Conservation (phyloP, 306 rosid species). For the Cicer bijugum region DNA sequence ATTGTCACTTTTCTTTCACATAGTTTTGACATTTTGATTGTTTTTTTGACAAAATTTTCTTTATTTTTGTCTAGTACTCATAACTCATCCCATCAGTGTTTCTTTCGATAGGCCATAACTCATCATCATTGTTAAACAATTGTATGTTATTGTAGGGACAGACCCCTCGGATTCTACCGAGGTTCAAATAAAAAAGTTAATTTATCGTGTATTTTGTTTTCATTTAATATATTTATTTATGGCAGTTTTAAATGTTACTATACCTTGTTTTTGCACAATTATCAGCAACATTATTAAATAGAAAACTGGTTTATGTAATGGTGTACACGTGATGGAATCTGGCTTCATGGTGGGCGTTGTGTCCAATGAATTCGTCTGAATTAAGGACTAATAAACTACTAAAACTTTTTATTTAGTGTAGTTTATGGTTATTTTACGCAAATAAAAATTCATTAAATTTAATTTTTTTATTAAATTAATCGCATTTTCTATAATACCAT, state of each 20-base stretch:
- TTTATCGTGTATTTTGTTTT: not conserved
- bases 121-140: constrained; percentile 1
- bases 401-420: no score
- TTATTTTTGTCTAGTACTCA: not conserved
- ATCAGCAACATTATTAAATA: not conserved
- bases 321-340: constrained; percentile 2
- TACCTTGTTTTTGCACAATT: not conserved
- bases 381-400: not conserved
- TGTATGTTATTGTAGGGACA: constrained; percentile 41
- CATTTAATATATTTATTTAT: not conserved
- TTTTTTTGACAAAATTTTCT: not conserved
- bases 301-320: not conserved
- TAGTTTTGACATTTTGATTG: not conserved
- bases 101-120: not conserved
- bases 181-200: constrained; percentile 43
- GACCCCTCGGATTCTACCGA: constrained; percentile 42
- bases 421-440: no score
- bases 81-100: not conserved
- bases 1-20: not conserved
- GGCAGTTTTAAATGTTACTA: not conserved
- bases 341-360: not conserved
- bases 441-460: no score
- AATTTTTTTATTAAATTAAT: no score
- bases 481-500: no score
- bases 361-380: not conserved